A percentile compares a stretch with the other conserved stretches of the same genome.
phyloP scores from a whole-genome alignment of 345 rosid species.

The Hypericum perforatum region DNA sequence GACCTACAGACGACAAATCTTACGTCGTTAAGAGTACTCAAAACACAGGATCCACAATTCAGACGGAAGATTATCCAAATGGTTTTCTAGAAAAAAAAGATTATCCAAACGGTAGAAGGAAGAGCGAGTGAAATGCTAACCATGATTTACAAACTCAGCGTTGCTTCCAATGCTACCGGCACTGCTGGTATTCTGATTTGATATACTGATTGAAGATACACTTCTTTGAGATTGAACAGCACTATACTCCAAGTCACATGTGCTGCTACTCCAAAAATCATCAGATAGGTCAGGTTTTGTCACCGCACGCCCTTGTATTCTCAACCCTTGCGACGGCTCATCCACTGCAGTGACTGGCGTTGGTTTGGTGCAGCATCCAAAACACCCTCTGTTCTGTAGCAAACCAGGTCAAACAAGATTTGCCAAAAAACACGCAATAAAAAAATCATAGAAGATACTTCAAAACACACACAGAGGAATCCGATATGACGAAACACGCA shows the following conservation, averaged over 20 bases:
- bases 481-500: no score
- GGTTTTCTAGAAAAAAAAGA: no score
- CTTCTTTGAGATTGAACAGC: slow-evolving; percentile 26
- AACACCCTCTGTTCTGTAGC: slow-evolving; percentile 30
- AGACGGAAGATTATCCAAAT: no score
- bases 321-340: slow-evolving; percentile 26
- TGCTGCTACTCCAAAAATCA: slow-evolving; percentile 25
- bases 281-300: slow-evolving; percentile 18
- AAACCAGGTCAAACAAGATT: slow-evolving; percentile 16
- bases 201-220: slow-evolving; percentile 15
- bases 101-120: no score
- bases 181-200: slow-evolving; percentile 1
- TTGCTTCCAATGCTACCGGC: slow-evolving; percentile 6
- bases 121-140: slow-evolving; percentile 3
- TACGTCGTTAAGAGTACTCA: no score
- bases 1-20: slow-evolving; percentile 14
- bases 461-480: no score
- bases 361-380: slow-evolving; percentile 26
- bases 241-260: slow-evolving; percentile 23
- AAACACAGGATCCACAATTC: no score
- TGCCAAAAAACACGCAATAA: neutral
- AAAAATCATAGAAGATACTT: neutral
- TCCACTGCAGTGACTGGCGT: slow-evolving; percentile 26
- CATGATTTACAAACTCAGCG: slow-evolving; percentile 22
- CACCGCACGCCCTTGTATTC: slow-evolving; percentile 25